phyloP scores from a whole-genome alignment of 106 monocot genomes.

The Platanthera zijinensis region DNA sequence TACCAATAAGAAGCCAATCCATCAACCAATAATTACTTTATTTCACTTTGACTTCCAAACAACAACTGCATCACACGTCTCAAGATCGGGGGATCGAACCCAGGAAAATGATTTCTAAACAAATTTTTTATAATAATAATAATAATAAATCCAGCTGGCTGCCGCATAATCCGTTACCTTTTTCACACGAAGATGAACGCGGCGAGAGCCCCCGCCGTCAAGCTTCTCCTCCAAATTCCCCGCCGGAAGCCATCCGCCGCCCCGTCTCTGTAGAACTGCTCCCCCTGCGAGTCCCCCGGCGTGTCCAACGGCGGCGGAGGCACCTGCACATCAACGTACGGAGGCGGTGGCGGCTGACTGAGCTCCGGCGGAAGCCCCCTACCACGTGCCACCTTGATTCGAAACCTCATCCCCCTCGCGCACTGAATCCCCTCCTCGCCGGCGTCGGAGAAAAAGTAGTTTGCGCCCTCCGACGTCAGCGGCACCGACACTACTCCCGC shows the following conservation, averaged over 20 bases:
- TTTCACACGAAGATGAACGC: too few relatives aligned
- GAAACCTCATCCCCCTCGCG: constrained; percentile 57
- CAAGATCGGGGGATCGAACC: too few relatives aligned
- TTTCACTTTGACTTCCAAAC: too few relatives aligned
- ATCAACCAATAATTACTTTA: too few relatives aligned
- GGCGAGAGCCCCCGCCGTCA: too few relatives aligned
- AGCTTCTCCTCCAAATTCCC: too few relatives aligned
- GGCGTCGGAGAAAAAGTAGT: constrained; percentile 69
- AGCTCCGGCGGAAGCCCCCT: constrained; percentile 41
- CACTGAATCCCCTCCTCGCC: constrained; percentile 55
- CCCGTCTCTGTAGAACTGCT: constrained; percentile 17
- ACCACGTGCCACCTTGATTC: constrained; percentile 45
- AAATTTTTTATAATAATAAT: too few relatives aligned
- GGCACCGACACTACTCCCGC: constrained; percentile 23
- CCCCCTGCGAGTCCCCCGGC: constrained; percentile 11
- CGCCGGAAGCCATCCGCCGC: not conserved
- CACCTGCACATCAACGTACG: not conserved
- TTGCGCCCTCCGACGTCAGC: constrained; percentile 38
- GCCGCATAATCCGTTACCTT: too few relatives aligned
- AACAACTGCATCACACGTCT: too few relatives aligned
- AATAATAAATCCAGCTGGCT: too few relatives aligned
- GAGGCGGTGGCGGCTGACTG: constrained; percentile 41
- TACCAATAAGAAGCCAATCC: too few relatives aligned
- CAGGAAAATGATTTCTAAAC: too few relatives aligned
- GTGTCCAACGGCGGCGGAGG: constrained; percentile 17